A percentile compares a stretch with the other conserved stretches of the same genome.
Conservation (phyloP, 2,329 filamentous ascomycete species). For the Incumbomyces lentus region DNA sequence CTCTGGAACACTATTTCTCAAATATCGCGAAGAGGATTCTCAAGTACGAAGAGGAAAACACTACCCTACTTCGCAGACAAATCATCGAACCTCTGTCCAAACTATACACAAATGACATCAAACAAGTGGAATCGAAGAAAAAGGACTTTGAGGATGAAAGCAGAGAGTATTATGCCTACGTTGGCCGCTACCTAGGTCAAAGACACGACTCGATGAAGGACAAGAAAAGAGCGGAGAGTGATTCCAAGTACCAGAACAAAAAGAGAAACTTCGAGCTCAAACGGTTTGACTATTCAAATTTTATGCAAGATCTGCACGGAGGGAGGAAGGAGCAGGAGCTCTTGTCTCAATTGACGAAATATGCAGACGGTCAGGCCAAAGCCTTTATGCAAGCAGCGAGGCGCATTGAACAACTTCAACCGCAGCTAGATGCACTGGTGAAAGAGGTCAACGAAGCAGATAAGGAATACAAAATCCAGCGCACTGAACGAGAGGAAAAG, state of each 20-base stretch:
- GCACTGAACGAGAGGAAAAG: constrained; percentile 93
- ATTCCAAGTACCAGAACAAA: constrained; percentile 92
- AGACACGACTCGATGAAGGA: constrained; percentile 91
- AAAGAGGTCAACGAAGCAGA: constrained; percentile 85
- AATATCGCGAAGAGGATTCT: constrained; percentile 90
- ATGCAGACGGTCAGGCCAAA: constrained; percentile 79
- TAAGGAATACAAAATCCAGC: constrained; percentile 91
- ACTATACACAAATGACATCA: constrained; percentile 91
- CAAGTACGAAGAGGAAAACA: constrained; percentile 74
- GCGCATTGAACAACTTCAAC: constrained; percentile 75
- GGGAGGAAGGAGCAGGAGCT: constrained; percentile 98
- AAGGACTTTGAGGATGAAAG: constrained; percentile 98
- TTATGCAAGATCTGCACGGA: constrained; percentile 98
- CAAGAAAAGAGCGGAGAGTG: constrained; percentile 90
- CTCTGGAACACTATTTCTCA: constrained; percentile 95
- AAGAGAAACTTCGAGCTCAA: constrained; percentile 91
- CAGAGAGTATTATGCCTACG: constrained; percentile 95
- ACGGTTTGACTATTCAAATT: constrained; percentile 96
- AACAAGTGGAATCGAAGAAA: constrained; percentile 92
- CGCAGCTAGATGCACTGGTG: constrained; percentile 79
- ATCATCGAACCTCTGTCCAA: constrained; percentile 91
- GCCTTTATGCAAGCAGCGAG: constrained; percentile 73
- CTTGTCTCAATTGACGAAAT: constrained; percentile 84
- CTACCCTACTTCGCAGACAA: constrained; percentile 72
- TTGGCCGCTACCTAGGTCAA: constrained; percentile 90